phyloP scores from a whole-genome alignment of 371 early-diverging fungal species.

The Gilbertella persicaria region DNA sequence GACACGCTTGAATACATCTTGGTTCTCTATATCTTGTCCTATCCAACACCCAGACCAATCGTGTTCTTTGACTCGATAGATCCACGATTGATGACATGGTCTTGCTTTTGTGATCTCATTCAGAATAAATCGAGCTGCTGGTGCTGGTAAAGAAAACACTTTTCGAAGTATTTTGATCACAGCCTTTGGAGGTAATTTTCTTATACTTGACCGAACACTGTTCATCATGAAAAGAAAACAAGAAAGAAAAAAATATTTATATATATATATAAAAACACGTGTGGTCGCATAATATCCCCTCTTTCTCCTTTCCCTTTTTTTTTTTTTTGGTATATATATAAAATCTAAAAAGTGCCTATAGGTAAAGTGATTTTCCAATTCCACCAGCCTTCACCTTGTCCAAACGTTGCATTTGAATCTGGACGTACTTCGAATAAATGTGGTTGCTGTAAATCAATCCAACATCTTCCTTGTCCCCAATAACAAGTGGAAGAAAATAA shows the following conservation, averaged over 20 bases:
- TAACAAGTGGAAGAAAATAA: constrained; percentile 67
- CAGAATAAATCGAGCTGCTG: constrained; percentile 48
- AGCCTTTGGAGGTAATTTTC: constrained; percentile 40
- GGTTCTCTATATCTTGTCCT: constrained; percentile 31
- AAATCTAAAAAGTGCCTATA: too few relatives aligned
- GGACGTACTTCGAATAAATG: constrained; percentile 43
- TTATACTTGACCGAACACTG: constrained; percentile 30
- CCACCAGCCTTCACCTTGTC: constrained; percentile 55
- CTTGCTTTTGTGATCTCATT: constrained; percentile 46
- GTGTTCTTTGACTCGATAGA: constrained; percentile 31
- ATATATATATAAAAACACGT: too few relatives aligned
- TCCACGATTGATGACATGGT: constrained; percentile 44
- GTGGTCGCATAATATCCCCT: too few relatives aligned
- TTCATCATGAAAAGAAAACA: constrained; percentile 19
- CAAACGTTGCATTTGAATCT: constrained; percentile 49
- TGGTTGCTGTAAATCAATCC: constrained; percentile 58
- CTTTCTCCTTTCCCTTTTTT: too few relatives aligned
- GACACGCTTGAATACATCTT: constrained; percentile 29
- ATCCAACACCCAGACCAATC: constrained; percentile 57
- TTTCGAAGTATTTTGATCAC: constrained; percentile 40
- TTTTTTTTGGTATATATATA: too few relatives aligned
- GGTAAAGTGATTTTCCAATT: constrained; percentile 52
- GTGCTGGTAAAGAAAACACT: constrained; percentile 46
- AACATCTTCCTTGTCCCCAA: constrained; percentile 72
- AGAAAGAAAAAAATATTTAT: not conserved